Base-by-base conservation (phyloP, 352 stramenopile genomes). In the Blastocystis sp. region DNA sequence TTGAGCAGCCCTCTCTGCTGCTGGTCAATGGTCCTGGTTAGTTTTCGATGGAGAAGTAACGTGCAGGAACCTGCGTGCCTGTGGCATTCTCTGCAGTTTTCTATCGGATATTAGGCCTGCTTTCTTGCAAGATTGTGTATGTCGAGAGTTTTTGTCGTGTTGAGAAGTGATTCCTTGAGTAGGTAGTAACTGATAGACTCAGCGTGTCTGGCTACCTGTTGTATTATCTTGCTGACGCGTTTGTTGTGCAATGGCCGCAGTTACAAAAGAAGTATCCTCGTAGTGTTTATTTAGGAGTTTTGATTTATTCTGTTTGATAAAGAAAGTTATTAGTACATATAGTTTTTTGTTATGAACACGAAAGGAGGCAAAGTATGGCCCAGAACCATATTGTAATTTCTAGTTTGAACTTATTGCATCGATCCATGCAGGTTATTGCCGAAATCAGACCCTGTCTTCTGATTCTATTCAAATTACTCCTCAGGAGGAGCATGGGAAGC, bases 131-230 rank as follows among this genome's bases (percentile, higher is more conserved):
- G 90, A 94, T 97, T 89, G 90, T 98, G 7, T 98, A 98, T 91
- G 95, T 95, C 73, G 96, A 98, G 92, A 97, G 93, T 63, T 97
- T 98, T 90, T 96, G 94, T 79, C 94, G 96, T 55, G 96, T 98
- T 4, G 91, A 94, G 87, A 95, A 93, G 82, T 89, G 55, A 2
- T 9, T 18, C 6, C n/a, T 78, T 20, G n/a, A 55, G 8, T 26
- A 18, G 11, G 7, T 24, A 0, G 3, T 78, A 18, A 89, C 9
- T 8, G 39, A 18, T 89, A 89, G 63, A 89, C 92, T 98, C 7
- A 97, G 94, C 54, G 92, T 98, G 56, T 96, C 95, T 1, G 95
- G 95, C 37, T 96, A 95, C 79, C 76, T 98, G 37, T 92, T 98
- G 18, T 98, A 98, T 92, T 95, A 94, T 62, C 91, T 98, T 53